Evolutionary conservation across 1,139 yeast species (phyloP), one percentile per base, ranked within the genome.

Genomic region (Citeromyces siamensis): DNA sequence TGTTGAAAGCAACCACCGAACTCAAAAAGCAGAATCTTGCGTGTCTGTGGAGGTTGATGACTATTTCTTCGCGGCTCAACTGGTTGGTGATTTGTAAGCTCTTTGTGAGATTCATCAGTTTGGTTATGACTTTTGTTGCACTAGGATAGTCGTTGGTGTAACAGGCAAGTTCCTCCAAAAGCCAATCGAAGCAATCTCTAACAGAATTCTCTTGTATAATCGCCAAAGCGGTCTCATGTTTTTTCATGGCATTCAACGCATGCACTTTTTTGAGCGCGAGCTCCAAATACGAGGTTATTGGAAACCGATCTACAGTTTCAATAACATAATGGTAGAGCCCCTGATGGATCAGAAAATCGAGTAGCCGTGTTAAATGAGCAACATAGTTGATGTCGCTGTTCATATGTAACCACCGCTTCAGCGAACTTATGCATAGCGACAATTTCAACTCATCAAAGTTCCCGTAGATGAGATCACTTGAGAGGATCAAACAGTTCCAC

Each of bases 341-440:
- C 43, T 62, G 60, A 37, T 57, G 64, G 34, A 51, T 53, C 41
- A 70, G 50, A 44, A 60, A 68, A 4, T 46, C 47, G 3, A 65
- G 42, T 10, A 68, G 39, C 9, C 45, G 44, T 23, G 46, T 49
- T 5, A 66, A 37, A 32, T 26, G 31, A 7, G 31, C 12, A 7
- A 8, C 6, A 14, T 26, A 17, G 17, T 26, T 26, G 4, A 4
- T 26, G 6, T 6, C 6, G 12, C 16, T 17, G 9, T 26, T 12
- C 3, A 26, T 9, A 7, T 12, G 31, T 9, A 26, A 17, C 31
- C 31, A 26, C 31, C 8, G 6, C 8, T 12, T 9, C 31, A 26
- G 8, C 12, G 16, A 26, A 6, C 17, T 13, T 6, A 26, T 26
- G 31, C 16, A 26, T 6, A 14, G 5, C 16, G 12, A 13, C 31